Evolutionary conservation across 176 grass and related monocot genomes (phyloP).

Genomic region (Phoenix roebelenii): DNA sequence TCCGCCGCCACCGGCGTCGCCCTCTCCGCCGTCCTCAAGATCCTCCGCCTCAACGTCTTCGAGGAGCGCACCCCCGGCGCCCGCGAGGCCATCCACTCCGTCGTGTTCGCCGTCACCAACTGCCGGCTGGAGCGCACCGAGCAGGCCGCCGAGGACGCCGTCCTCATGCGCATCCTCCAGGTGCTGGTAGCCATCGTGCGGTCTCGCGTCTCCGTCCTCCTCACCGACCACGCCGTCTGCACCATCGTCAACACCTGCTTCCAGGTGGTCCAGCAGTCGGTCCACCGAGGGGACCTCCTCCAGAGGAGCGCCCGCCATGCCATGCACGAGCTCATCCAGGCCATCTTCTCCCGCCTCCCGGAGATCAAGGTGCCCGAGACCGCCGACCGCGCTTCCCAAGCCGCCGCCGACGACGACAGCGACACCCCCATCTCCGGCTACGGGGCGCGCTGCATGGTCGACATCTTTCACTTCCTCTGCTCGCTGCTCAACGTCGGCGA

Average conservation of each 20-base stretch:
- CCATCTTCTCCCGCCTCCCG: constrained; percentile 53
- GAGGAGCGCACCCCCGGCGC: constrained; percentile 78
- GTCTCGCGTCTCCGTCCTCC: constrained; percentile 48
- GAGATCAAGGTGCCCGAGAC: constrained; percentile 27
- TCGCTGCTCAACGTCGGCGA: constrained; percentile 53
- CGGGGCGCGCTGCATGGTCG: constrained; percentile 70
- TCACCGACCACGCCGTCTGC: constrained; percentile 62
- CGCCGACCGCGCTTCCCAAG: not conserved
- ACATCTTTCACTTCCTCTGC: constrained; percentile 86
- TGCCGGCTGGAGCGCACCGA: constrained; percentile 70
- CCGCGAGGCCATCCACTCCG: constrained; percentile 56
- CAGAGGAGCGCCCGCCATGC: constrained; percentile 61
- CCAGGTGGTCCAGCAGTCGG: constrained; percentile 73
- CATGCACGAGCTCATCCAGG: constrained; percentile 83
- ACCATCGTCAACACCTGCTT: constrained; percentile 82
- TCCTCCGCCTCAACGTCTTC: constrained; percentile 70
- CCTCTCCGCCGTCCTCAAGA: constrained; percentile 75
- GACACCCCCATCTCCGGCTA: constrained; percentile 29
- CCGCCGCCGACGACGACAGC: constrained; percentile 18
- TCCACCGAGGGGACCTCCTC: constrained; percentile 57
- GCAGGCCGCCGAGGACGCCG: constrained; percentile 56
- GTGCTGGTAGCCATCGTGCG: constrained; percentile 50
- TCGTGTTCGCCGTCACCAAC: constrained; percentile 48
- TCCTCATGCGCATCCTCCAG: constrained; percentile 77
- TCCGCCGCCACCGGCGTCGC: constrained; percentile 64